Percentiles rank a stretch among this genome's conserved stretches.
phyloP scores from a whole-genome alignment of 129 eudicot genomes.

The Apium graveolens region DNA sequence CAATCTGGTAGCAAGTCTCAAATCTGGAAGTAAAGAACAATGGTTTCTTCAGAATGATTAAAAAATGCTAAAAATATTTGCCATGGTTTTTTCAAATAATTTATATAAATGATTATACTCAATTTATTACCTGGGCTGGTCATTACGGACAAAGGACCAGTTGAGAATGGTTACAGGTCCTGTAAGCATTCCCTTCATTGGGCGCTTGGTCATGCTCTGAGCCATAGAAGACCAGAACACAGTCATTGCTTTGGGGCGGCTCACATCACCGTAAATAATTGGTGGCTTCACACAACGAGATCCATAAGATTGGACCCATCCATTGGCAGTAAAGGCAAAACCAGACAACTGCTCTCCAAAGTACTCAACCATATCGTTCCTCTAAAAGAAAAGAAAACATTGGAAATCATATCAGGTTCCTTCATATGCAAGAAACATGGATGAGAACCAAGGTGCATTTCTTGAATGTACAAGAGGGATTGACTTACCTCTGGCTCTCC shows the following conservation, averaged over 20 bases:
- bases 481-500: slow-evolving; percentile 73
- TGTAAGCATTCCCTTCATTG: slow-evolving; percentile 99
- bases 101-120: neutral
- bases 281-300: slow-evolving; percentile 92
- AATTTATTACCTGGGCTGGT: slow-evolving; percentile 58
- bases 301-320: slow-evolving; percentile 83
- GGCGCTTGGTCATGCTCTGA: slow-evolving; percentile 82
- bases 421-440: neutral
- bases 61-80: neutral
- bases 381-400: slow-evolving; percentile 22
- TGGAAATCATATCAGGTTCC: neutral
- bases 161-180: slow-evolving; percentile 89
- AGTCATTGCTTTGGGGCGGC: slow-evolving; percentile 79
- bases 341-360: slow-evolving; percentile 96
- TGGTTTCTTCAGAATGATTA: neutral
- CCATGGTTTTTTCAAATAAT: neutral
- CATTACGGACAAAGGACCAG: slow-evolving; percentile 78
- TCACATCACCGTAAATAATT: slow-evolving; percentile 79
- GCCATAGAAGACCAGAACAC: slow-evolving; percentile 76
- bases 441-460: neutral
- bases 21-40: slow-evolving; percentile 22
- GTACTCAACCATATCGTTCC: slow-evolving; percentile 94
- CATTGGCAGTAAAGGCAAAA: slow-evolving; percentile 91
- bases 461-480: neutral
- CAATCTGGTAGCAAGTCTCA: slow-evolving; percentile 95